A percentile compares a stretch with the other conserved stretches of the same genome.
Conservation (phyloP, 495 filamentous ascomycete genomes). For the Penicillium roqueforti region DNA sequence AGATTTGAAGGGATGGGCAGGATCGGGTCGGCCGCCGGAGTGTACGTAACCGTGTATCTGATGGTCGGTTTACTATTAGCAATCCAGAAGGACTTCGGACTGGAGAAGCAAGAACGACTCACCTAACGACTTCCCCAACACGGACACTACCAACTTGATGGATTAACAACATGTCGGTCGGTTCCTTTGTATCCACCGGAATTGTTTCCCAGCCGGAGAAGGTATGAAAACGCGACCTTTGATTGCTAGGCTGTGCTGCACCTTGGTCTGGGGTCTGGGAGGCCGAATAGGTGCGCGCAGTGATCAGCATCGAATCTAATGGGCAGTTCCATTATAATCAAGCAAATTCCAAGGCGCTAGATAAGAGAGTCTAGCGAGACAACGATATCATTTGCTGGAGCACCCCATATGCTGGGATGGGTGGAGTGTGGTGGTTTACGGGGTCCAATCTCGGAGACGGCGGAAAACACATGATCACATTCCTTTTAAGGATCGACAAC, state of each 20-base stretch:
- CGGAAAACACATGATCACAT: conserved; percentile 5
- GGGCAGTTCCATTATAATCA: conserved; percentile 20
- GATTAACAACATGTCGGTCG: conserved; percentile 72
- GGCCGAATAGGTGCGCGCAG: conserved; percentile 45
- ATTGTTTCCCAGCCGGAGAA: conserved; percentile 40
- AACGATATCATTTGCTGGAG: not conserved
- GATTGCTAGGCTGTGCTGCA: conserved; percentile 11
- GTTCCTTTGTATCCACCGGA: conserved; percentile 14
- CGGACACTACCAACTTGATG: conserved; percentile 86
- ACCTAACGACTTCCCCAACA: conserved; percentile 85
- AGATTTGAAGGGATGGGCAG: conserved; percentile 75
- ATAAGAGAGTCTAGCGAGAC: not conserved
- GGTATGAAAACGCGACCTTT: conserved; percentile 30
- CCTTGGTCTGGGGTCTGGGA: conserved; percentile 41
- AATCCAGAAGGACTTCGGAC: not conserved
- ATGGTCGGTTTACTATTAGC: not conserved
- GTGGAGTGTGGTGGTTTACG: not conserved
- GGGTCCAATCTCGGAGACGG: not conserved
- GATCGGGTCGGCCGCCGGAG: conserved; percentile 80
- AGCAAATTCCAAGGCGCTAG: not conserved
- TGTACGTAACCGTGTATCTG: conserved; percentile 90
- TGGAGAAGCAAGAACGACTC: not conserved
- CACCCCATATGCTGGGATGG: not conserved
- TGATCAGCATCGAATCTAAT: conserved; percentile 44
- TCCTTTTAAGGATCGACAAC: not conserved